Conservation (phyloP, 2,329 filamentous ascomycete species). For the Thelonectria rubi region DNA sequence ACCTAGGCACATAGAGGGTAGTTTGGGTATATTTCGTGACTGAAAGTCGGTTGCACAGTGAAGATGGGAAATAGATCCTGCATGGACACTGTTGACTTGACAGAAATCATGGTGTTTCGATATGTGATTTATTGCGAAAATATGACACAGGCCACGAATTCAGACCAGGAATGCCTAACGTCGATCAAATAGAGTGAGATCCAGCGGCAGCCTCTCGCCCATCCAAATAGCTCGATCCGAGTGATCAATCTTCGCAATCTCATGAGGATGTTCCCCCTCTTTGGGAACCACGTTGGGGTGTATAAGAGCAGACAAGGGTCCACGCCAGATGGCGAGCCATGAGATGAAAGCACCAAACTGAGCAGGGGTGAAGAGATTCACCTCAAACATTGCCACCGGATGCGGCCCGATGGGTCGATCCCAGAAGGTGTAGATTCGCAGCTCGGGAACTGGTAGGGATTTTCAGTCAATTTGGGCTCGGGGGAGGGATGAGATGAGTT, state of each 20-base stretch:
- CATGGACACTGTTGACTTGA: too few species aligned
- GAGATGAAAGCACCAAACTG: conserved; percentile 91
- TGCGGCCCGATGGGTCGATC: conserved; percentile 84
- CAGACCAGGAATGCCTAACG: not conserved
- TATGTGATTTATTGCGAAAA: too few species aligned
- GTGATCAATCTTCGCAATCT: conserved; percentile 63
- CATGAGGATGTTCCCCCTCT: conserved; percentile 44
- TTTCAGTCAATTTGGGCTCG: not conserved
- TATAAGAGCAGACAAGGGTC: conserved; percentile 79
- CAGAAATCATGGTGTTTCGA: too few species aligned
- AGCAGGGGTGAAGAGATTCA: conserved; percentile 84
- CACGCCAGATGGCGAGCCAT: conserved; percentile 84
- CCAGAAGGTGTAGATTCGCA: conserved; percentile 82
- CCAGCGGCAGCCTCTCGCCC: conserved; percentile 71
- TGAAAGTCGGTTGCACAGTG: too few species aligned
- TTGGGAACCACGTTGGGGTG: conserved; percentile 80
- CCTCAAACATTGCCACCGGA: conserved; percentile 89
- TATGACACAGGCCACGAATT: too few species aligned
- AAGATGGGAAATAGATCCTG: too few species aligned
- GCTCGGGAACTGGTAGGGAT: conserved; percentile 73
- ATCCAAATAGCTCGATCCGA: conserved; percentile 78
- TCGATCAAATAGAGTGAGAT: conserved; percentile 46
- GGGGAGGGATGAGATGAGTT: fast-evolving
- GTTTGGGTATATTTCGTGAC: too few species aligned
- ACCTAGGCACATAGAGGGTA: too few species aligned